Base-by-base conservation (phyloP, 2,329 filamentous ascomycete genomes). In the Aspergillus melleus region DNA sequence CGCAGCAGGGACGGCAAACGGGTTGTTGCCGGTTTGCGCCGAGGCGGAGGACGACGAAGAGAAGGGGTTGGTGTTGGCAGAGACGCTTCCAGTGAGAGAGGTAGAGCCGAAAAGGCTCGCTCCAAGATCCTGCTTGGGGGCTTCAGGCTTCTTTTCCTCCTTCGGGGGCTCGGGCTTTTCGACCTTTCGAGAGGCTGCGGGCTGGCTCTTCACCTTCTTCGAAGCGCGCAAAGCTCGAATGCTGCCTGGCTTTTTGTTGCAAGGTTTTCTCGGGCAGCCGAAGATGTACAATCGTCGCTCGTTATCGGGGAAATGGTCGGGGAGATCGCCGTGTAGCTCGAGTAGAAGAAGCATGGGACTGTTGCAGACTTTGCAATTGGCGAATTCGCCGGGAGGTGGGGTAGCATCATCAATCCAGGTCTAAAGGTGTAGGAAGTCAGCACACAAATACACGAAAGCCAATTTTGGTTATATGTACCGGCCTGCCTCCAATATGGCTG, bases 251-350 rank as follows among this genome's bases (percentile, higher is more conserved):
- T 92, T 94, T 64, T 93, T 84, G 69, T 90, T 86, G 73, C 95
- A 99, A 11, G 86, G 81, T 74, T 90, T 91, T 65, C 86, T 84
- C 60, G 87, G 85, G 76, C 95, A 99, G 19, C 86, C 86, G 74
- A 96, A 92, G 12, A 99, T 82, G 71, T 97, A 98, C 19, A 99
- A 74, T 62, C 94, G 86, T 66, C 95, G 84, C 70, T 97, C 92
- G 76, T 98, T 91, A 58, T 88, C 87, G 1, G 92, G 90, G 70
- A 96, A 97, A 52, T 87, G 84, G 57, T 94, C 90, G 14, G 92
- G 93, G 3, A 98, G 83, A 73, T 97, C 92, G 69, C 87, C 93
- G 76, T 99, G 92, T 29, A 99, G 84, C 76, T 99, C 92, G 51
- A 99, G 84, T 3, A 99, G 85, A 11, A 98, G 83, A 1, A 87